These are phyloP conservation scores for Lagenaria siceraria DNA, from an alignment of 306 rosid species.

Conservation along the genomic window DNA sequence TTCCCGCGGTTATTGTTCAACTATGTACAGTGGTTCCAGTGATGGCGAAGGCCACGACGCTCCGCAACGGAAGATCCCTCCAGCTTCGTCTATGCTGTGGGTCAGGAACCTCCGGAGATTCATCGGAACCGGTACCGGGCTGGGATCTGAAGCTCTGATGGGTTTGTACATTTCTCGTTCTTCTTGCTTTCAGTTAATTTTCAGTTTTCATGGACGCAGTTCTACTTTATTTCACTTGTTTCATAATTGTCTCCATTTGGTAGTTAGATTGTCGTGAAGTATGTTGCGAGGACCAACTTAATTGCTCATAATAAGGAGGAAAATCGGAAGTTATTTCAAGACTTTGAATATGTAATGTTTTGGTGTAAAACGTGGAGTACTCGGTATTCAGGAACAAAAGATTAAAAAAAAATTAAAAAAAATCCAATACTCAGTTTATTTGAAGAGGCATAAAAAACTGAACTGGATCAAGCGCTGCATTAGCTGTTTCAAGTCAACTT, in stretches of 20 bases:
- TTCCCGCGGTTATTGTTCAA: constrained; percentile 7
- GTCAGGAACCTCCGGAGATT: constrained; percentile 83
- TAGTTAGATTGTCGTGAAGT: neutral
- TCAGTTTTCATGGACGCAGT: neutral
- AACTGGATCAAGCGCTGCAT: neutral
- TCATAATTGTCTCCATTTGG: neutral
- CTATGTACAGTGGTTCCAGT: constrained; percentile 85
- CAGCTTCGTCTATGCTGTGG: constrained; percentile 91
- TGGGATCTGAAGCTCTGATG: constrained; percentile 94
- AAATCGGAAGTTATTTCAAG: neutral
- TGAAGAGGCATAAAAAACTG: neutral
- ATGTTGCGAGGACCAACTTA: neutral
- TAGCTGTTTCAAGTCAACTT: neutral
- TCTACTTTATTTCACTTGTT: neutral
- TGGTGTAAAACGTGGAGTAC: neutral
- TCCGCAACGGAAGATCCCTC: constrained; percentile 70
- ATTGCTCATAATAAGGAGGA: neutral
- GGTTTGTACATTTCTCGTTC: constrained; percentile 28
- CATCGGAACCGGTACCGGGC: constrained; percentile 86
- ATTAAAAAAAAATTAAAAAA: neutral
- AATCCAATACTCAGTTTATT: neutral
- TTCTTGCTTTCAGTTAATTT: neutral
- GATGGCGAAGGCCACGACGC: constrained; percentile 85
- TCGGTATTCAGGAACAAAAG: neutral
- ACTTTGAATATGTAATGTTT: neutral